These are phyloP conservation scores for Rhizophlyctis rosea DNA, from an alignment of 192 early-diverging fungal genomes.

Conservation along the genomic window DNA sequence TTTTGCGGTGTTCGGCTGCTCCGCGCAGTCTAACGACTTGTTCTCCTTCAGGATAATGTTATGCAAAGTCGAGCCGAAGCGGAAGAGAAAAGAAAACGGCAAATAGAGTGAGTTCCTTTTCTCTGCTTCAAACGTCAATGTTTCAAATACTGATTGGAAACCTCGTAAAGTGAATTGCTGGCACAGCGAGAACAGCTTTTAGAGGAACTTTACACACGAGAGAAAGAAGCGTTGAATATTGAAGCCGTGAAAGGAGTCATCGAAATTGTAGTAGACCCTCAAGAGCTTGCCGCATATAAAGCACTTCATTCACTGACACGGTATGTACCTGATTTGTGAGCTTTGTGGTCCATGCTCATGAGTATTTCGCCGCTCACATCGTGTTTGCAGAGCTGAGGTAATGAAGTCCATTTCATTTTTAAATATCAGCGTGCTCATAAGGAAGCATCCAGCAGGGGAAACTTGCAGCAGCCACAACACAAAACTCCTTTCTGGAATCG, in stretches of 20 bases:
- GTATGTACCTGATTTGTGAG: background rate
- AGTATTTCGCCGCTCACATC: too few species aligned
- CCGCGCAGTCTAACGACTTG: background rate
- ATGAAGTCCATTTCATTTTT: too few species aligned
- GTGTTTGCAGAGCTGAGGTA: too few species aligned
- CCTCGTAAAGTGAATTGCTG: slow-evolving; percentile 3
- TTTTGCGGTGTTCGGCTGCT: background rate
- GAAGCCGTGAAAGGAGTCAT: background rate
- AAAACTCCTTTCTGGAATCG: background rate
- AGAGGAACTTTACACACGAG: slow-evolving; percentile 15
- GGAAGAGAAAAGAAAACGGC: slow-evolving; percentile 1
- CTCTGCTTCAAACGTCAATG: background rate
- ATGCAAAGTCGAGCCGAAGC: background rate
- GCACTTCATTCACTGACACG: background rate
- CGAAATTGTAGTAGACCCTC: background rate
- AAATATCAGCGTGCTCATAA: too few species aligned
- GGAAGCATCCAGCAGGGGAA: background rate
- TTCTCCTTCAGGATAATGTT: background rate
- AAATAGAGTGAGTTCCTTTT: slow-evolving; percentile 3
- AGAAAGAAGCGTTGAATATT: slow-evolving; percentile 2
- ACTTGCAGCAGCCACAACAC: background rate
- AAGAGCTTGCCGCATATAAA: background rate
- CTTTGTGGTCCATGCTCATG: background rate
- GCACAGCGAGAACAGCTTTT: slow-evolving; percentile 12
- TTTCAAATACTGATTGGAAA: background rate